Base-by-base conservation (phyloP, 768 basidiomycete species). In the Pleurotus cornucopiae region DNA sequence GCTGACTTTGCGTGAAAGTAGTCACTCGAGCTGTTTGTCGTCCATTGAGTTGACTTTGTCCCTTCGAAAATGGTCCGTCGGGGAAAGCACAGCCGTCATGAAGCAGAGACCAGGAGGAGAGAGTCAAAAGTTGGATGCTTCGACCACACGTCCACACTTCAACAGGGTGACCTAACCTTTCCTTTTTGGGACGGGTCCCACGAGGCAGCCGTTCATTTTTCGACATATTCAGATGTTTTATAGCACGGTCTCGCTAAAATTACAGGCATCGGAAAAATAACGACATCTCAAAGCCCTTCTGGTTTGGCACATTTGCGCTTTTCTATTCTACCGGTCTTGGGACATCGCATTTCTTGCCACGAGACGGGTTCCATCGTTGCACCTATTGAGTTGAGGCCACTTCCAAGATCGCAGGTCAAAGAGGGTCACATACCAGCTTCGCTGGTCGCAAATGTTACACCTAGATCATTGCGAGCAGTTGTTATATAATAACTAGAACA, bases 301-400 rank as follows among this genome's bases (percentile, higher is more conserved):
- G 91, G 91, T 68, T 91, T 92, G 41, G 91, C 91, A 62, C 90
- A 92, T 66, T 94, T 94, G 57, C 92, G 80, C 62, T 82, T 88
- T 68, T 94, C 92, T 46, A 86, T 73, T 60, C 76, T 80, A 4
- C 91, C 89, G 13, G 91, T 92, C 67, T 83, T 85, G 16, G 89
- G 84, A 66, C 91, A 93, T 18, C 89, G 81, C 92, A 94, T 94
- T 68, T 89, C 89, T 70, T 90, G 85, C 92, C 92, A 94, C 1
- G 89, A 91, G 12, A 91, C 82, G 0, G 92, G 88, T 56, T 89
- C 85, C 82, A 94, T 86, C 20, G 88, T 88, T 7, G 81, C 84
- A 54, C 91, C 90, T 91, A 62, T 30, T 6, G 43, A 9, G 30
- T 34, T 34, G 7, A 34, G 30, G 11, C 7, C 30, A 34, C 30